These are phyloP conservation scores for Puccinia horiana DNA, from an alignment of 1,284 basidiomycete genomes.

Conservation along the genomic window DNA sequence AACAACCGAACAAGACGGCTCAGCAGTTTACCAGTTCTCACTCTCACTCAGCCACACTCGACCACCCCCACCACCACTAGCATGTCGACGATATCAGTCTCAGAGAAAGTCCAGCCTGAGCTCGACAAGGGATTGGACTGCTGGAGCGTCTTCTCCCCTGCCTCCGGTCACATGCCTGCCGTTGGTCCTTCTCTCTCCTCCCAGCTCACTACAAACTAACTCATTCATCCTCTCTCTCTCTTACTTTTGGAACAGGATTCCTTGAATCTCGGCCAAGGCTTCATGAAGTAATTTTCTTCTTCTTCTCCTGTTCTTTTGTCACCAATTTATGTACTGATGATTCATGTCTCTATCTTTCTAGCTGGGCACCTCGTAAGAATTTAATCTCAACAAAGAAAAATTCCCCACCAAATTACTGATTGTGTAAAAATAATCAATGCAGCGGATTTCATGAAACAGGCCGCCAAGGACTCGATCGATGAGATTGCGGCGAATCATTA, in stretches of 20 bases:
- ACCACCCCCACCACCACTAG: no score
- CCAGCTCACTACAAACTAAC: not conserved
- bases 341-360: not conserved
- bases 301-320: not conserved
- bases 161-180: constrained; percentile 29
- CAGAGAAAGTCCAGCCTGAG: constrained; percentile 29
- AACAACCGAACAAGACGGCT: no score
- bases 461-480: constrained; percentile 72
- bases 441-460: constrained; percentile 71
- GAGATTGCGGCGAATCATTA: constrained; percentile 78
- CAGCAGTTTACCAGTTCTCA: no score
- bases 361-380: constrained; percentile 37
- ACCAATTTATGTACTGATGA: not conserved
- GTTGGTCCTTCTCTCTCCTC: not conserved
- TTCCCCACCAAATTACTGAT: not conserved
- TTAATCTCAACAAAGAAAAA: not conserved
- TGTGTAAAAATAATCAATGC: no score
- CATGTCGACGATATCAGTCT: not conserved
- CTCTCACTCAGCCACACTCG: no score
- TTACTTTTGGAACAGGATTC: constrained; percentile 51
- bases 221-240: not conserved
- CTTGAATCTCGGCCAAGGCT: constrained; percentile 56
- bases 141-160: constrained; percentile 47
- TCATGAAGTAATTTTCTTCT: constrained; percentile 68
- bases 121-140: constrained; percentile 42